Conservation (phyloP, 2,329 filamentous ascomycete species). For the Tolypocladium tundrense region DNA sequence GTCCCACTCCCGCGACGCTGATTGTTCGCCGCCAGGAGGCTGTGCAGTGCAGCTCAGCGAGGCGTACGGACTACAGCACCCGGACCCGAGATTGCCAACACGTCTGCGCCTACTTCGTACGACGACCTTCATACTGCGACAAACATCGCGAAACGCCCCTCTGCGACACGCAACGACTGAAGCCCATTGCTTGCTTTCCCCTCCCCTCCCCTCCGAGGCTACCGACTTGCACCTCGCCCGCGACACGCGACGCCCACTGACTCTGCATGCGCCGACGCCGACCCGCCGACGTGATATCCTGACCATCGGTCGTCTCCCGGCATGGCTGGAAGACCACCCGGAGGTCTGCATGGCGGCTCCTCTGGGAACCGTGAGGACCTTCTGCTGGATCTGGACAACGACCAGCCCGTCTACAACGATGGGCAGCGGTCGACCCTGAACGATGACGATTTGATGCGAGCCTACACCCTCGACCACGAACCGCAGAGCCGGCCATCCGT, state of each 20-base stretch:
- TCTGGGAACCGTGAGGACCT: slow-evolving; percentile 45
- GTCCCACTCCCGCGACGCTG: background rate
- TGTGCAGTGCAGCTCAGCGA: slow-evolving; percentile 4
- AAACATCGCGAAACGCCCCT: background rate
- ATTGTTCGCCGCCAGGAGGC: slow-evolving; percentile 5
- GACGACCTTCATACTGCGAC: background rate
- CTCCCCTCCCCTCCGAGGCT: background rate
- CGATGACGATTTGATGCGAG: slow-evolving; percentile 70
- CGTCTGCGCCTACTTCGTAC: background rate
- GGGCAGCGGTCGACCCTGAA: slow-evolving; percentile 70
- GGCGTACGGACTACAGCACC: background rate
- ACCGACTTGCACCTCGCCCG: background rate
- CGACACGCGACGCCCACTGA: slow-evolving; percentile 4
- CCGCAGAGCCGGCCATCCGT: slow-evolving; percentile 66
- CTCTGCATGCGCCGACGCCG: slow-evolving; percentile 22
- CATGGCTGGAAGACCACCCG: slow-evolving; percentile 50
- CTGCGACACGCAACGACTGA: background rate
- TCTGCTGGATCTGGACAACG: slow-evolving; percentile 64
- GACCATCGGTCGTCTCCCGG: slow-evolving; percentile 30
- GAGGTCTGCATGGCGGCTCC: slow-evolving; percentile 37
- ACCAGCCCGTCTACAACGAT: slow-evolving; percentile 60
- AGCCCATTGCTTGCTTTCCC: background rate
- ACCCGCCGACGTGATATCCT: slow-evolving; percentile 17
- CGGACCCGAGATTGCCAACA: background rate
- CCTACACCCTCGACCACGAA: slow-evolving; percentile 61